Percentiles rank a stretch among this genome's conserved stretches.
phyloP scores from a whole-genome alignment of 805 yeast genomes.

The Candida pini region DNA sequence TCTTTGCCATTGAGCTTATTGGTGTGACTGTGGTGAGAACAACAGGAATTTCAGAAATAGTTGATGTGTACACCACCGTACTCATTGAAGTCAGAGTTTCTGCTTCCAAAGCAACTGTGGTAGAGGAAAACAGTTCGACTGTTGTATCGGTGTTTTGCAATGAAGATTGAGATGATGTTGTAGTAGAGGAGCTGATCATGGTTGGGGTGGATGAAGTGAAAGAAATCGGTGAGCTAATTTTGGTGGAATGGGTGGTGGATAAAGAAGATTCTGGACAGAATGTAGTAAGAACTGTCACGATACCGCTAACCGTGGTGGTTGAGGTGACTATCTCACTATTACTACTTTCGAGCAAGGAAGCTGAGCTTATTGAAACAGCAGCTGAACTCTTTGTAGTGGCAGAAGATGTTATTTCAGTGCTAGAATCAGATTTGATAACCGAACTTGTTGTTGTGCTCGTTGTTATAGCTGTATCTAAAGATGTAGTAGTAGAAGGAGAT shows the following conservation, averaged over 20 bases:
- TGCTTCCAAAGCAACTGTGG: slow-evolving; percentile 16
- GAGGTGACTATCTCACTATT: slow-evolving; percentile 9
- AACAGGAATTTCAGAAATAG: slow-evolving; percentile 20
- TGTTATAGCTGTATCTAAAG: slow-evolving; percentile 7
- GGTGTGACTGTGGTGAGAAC: slow-evolving; percentile 21
- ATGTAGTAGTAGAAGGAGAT: slow-evolving; percentile 3
- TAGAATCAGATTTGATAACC: slow-evolving; percentile 13
- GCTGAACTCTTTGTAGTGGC: slow-evolving; percentile 12
- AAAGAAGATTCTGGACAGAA: too few relatives aligned
- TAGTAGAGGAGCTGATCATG: slow-evolving; percentile 1
- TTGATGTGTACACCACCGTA: slow-evolving; percentile 20
- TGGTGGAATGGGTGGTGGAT: too few relatives aligned
- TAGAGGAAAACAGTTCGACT: slow-evolving; percentile 14
- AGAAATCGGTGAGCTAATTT: neutral
- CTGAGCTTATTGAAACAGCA: slow-evolving; percentile 11
- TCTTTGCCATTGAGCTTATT: slow-evolving; percentile 3
- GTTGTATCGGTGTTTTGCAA: slow-evolving; percentile 8
- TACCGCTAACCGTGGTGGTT: slow-evolving; percentile 10
- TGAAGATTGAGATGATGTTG: slow-evolving; percentile 1
- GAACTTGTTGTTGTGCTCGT: slow-evolving; percentile 13
- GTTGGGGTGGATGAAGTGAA: slow-evolving; percentile 5
- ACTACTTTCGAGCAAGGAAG: slow-evolving; percentile 12
- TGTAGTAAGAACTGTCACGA: slow-evolving; percentile 16
- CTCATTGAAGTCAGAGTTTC: slow-evolving; percentile 11
- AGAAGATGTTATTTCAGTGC: slow-evolving; percentile 6